Base-by-base conservation (phyloP, 2,329 filamentous ascomycete species). In the Sporothrix phasma region DNA sequence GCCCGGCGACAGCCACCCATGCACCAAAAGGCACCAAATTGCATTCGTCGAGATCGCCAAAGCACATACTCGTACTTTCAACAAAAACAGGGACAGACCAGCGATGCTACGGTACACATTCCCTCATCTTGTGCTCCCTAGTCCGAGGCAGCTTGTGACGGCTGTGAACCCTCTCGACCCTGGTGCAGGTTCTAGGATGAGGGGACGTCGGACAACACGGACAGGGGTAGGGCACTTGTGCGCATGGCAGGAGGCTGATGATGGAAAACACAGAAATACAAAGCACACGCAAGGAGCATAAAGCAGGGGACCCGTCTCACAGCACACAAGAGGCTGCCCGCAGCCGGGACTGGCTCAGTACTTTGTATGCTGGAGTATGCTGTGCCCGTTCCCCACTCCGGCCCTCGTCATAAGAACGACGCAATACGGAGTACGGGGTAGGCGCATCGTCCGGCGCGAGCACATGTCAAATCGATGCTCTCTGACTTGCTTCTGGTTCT, bases 121-220 rank as follows among this genome's bases (percentile, higher is more conserved):
- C 39, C 56, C 56, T 59, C 56, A 59, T 39, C 39, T 61, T 22
- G 51, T 19, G 26, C n/a, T 22, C 58, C 22, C 34, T 47, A n/a
- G 43, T 49, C 58, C 58, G 58, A 61, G 58, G 58, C 58, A 61
- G 41, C 56, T 60, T 61, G 58, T 61, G 58, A 59, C 19, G 39
- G 37, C 8, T 51, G 17, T 26, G 49, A 6, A n/a, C n/a, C n/a
- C n/a, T n/a, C n/a, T 22, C 6, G 26, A 31, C 5, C 26, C 29
- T 58, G 53, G n/a, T n/a, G n/a, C n/a, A n/a, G n/a, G n/a, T n/a
- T n/a, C 1, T 15, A 8, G 10, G 11, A 43, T 45, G 56, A 60
- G 56, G 39, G 56, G 56, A 60, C n/a, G n/a, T n/a, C n/a, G n/a
- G n/a, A n/a, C n/a, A n/a, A n/a, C n/a, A n/a, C n/a, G n/a, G n/a